A percentile compares a stretch with the other conserved stretches of the same genome.
phyloP scores from a whole-genome alignment of 2,329 filamentous ascomycete genomes.

The Bipolaris cookei region DNA sequence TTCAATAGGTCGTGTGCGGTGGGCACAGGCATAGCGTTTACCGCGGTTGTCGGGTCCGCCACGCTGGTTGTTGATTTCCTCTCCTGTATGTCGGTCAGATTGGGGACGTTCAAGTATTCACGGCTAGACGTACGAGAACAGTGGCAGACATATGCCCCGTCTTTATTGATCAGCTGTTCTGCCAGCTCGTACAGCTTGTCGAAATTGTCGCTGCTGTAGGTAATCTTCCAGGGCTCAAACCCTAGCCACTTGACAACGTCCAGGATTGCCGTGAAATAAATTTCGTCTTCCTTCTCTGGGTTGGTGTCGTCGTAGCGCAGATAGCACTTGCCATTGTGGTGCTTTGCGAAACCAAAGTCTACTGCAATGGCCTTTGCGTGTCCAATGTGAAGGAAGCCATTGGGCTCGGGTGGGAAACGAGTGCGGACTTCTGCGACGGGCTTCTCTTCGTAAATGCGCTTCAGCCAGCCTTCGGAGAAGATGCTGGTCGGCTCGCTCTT shows the following conservation, averaged over 20 bases:
- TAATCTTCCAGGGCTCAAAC: constrained; percentile 79
- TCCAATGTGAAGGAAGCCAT: constrained; percentile 91
- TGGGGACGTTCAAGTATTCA: too few species aligned
- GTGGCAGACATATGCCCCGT: constrained; percentile 81
- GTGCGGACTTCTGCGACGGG: constrained; percentile 54
- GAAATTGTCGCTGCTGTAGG: constrained; percentile 91
- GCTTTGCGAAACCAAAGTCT: constrained; percentile 92
- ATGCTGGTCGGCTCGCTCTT: constrained; percentile 45
- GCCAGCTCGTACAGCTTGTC: constrained; percentile 85
- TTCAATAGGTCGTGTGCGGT: constrained; percentile 76
- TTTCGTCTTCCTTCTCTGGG: constrained; percentile 88
- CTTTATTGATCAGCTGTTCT: constrained; percentile 78
- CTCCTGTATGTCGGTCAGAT: constrained; percentile 57
- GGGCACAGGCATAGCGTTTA: constrained; percentile 78
- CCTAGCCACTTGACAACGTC: constrained; percentile 88
- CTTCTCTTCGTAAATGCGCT: constrained; percentile 59
- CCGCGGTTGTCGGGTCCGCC: constrained; percentile 74
- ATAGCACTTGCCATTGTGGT: constrained; percentile 78
- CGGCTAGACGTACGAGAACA: constrained; percentile 63
- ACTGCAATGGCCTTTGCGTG: constrained; percentile 95
- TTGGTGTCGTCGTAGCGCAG: constrained; percentile 94
- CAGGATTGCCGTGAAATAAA: constrained; percentile 86
- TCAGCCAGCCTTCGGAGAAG: constrained; percentile 59
- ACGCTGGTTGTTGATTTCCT: constrained; percentile 84
- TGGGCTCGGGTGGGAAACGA: constrained; percentile 68